These are phyloP conservation scores for Isoetes engelmannii DNA, from an alignment of 83 land plant genomes.

Conservation along the genomic window DNA sequence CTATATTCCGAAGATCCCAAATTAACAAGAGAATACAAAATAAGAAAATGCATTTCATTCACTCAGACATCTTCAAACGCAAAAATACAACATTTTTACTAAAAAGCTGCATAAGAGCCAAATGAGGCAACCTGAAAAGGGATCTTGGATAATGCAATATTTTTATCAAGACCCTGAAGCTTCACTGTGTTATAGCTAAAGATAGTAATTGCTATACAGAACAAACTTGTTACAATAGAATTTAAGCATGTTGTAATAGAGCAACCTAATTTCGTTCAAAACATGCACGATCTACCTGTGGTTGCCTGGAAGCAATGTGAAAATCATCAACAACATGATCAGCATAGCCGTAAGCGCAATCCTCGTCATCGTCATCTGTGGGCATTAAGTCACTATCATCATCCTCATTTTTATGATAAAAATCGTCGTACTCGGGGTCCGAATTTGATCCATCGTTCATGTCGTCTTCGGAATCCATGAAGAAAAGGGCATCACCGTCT, in stretches of 20 bases:
- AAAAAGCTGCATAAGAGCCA: not conserved
- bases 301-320: not conserved
- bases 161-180: not conserved
- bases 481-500: no score
- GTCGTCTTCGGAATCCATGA: slow-evolving; percentile 12
- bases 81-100: not conserved
- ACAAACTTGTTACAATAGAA: not conserved
- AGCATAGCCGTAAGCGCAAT: not conserved
- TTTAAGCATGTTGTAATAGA: not conserved
- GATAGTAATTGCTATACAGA: not conserved
- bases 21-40: not conserved
- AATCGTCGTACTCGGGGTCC: not conserved
- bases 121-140: no score
- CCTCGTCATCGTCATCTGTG: slow-evolving; percentile 3
- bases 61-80: not conserved
- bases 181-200: not conserved
- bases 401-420: not conserved
- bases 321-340: not conserved
- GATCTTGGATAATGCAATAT: not conserved
- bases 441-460: slow-evolving; percentile 5
- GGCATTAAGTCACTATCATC: slow-evolving; percentile 5
- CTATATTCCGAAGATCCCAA: not conserved
- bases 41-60: not conserved
- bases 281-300: not conserved
- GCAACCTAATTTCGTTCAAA: not conserved